Conservation (phyloP, 1,284 basidiomycete genomes). For the Heterobasidion parviporum region DNA sequence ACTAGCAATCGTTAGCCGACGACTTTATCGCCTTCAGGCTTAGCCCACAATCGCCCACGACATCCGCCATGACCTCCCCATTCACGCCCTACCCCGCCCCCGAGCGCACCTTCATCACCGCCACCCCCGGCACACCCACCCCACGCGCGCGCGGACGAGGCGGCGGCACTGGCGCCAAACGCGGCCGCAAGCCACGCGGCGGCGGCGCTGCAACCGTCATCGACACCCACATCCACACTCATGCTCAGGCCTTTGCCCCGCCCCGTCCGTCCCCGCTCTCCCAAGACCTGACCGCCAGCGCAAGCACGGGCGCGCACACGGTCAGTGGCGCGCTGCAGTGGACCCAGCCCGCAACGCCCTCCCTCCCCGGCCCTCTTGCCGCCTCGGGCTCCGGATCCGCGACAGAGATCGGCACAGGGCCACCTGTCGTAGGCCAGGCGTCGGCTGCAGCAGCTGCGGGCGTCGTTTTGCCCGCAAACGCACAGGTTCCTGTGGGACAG, state of each 20-base stretch:
- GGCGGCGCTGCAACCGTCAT: background rate
- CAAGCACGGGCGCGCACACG: constrained; percentile 23
- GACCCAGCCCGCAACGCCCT: constrained; percentile 4
- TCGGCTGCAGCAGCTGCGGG: background rate
- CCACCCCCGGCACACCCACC: constrained; percentile 17
- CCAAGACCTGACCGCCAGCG: constrained; percentile 19
- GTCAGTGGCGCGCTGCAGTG: constrained; percentile 7
- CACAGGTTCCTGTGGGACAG: constrained; percentile 10
- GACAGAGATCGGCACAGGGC: background rate
- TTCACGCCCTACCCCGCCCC: constrained; percentile 3
- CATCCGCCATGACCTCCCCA: constrained; percentile 1
- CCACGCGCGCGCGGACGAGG: constrained; percentile 15
- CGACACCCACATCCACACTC: background rate
- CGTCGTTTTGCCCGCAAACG: constrained; percentile 4
- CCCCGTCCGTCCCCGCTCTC: constrained; percentile 2
- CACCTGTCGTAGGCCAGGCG: background rate
- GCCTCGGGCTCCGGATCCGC: background rate
- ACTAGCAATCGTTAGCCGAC: no score
- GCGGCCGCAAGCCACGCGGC: constrained; percentile 11
- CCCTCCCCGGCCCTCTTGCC: background rate
- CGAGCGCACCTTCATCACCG: constrained; percentile 9
- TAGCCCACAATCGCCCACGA: constrained; percentile 1
- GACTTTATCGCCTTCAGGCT: no score
- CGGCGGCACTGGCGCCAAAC: constrained; percentile 4
- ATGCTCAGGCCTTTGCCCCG: background rate